phyloP scores from a whole-genome alignment of 1,284 basidiomycete genomes.

The Ustilago crameri region DNA sequence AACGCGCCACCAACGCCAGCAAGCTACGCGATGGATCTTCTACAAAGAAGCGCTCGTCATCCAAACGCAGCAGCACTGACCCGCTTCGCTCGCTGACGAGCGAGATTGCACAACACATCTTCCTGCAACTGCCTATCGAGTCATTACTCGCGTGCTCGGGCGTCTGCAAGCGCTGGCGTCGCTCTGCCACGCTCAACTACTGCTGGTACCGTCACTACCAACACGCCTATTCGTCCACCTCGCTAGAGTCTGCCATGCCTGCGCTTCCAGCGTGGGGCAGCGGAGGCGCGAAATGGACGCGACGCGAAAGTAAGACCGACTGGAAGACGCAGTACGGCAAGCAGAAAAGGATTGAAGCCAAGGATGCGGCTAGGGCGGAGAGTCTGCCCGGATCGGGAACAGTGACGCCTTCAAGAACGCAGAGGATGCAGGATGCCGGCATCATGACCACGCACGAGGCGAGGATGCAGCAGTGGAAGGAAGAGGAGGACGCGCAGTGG shows the following conservation, averaged over 20 bases:
- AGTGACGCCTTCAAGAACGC: constrained; percentile 51
- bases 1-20: constrained; percentile 6
- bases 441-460: constrained; percentile 48
- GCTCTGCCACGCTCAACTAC: constrained; percentile 63
- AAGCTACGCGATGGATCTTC: constrained; percentile 18
- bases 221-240: constrained; percentile 25
- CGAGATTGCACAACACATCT: constrained; percentile 64
- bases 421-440: constrained; percentile 52
- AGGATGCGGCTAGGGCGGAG: constrained; percentile 44
- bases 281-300: constrained; percentile 58
- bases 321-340: constrained; percentile 57
- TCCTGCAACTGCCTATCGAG: constrained; percentile 54
- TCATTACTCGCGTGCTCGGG: constrained; percentile 50
- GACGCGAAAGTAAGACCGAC: constrained; percentile 60
- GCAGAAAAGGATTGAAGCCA: constrained; percentile 37
- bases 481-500: constrained; percentile 36
- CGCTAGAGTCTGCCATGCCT: constrained; percentile 25
- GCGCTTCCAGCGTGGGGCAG: constrained; percentile 38
- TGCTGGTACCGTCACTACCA: constrained; percentile 58
- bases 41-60: constrained; percentile 15
- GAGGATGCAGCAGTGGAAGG: constrained; percentile 58
- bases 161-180: constrained; percentile 56
- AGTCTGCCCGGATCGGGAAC: constrained; percentile 40
- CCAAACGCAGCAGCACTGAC: constrained; percentile 50
- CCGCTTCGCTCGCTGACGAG: constrained; percentile 51